Evolutionary conservation across 2,329 filamentous ascomycete species (phyloP), one percentile per base, ranked within the genome.

Genomic region (Lithohypha guttulata): DNA sequence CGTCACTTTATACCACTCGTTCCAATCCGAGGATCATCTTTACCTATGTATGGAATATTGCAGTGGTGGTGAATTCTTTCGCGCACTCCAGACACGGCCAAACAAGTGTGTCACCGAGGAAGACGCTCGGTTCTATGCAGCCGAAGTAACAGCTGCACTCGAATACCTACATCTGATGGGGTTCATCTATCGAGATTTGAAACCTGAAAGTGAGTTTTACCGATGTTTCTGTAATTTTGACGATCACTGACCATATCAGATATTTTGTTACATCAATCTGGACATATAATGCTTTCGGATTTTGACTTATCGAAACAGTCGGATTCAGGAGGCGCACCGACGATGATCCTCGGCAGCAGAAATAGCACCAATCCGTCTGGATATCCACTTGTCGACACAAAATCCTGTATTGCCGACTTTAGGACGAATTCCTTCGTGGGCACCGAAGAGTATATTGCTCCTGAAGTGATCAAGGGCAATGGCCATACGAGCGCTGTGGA

Each of bases 31-130:
- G 59, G 91, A 98, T 51, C 87, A 96, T 63, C 73, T 98, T 28
- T 98, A 98, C 58, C 73, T 98, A n/a, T 98, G 91, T 61, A 98
- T 98, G 91, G 91, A 98, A 62, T 98, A 98, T 59, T 98, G 91
- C 70, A 96, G 87, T 53, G 91, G 91, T 50, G 91, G 91, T 45
- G 91, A 98, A 62, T 98, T 98, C 67, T 98, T 98, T 70, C 73
- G 91, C 59, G 91, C 91, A 18, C 69, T 98, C 31, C 91, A 98
- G 67, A 96, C 91, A 4, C 78, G 91, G 20, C 91, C 91, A 7
- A 93, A 93, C 53, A 98, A 96, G 65, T 96, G 85, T 56, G 93
- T 98, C 34, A 81, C 87, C 26, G 91, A 98, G 60, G 91, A 98
- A 45, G 91, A 94, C 54, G 91, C 91, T 29, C 77, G 89, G 35